phyloP scores from a whole-genome alignment of 305 asterid species.

The Euphrasia arctica region DNA sequence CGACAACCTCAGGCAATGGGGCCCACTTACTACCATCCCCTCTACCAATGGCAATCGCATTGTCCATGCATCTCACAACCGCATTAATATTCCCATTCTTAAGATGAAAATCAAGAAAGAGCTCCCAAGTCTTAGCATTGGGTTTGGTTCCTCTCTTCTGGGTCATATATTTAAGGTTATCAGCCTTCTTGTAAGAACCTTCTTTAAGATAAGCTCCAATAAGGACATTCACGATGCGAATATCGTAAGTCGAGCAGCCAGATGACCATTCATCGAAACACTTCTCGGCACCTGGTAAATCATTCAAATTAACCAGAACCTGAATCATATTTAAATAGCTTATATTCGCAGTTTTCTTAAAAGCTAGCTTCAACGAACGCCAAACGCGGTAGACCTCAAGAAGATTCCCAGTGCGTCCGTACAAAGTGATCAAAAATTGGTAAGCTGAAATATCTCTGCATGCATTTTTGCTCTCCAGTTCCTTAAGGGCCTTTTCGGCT shows the following conservation, averaged over 20 bases:
- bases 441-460: constrained; percentile 51
- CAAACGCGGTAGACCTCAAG: constrained; percentile 79
- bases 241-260: constrained; percentile 52
- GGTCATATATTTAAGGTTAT: constrained; percentile 51
- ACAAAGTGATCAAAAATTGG: constrained; percentile 78
- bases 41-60: constrained; percentile 57
- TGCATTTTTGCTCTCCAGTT: constrained; percentile 69
- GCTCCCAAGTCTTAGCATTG: constrained; percentile 89
- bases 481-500: constrained; percentile 83
- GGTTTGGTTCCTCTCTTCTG: constrained; percentile 60
- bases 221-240: constrained; percentile 69
- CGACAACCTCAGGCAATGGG: constrained; percentile 42
- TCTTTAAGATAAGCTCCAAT: constrained; percentile 68
- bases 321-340: constrained; percentile 90
- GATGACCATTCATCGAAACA: constrained; percentile 82
- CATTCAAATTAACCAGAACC: constrained; percentile 69
- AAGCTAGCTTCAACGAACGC: constrained; percentile 88
- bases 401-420: constrained; percentile 77
- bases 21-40: constrained; percentile 64
- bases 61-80: constrained; percentile 51
- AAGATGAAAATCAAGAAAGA: constrained; percentile 62
- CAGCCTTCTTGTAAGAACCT: constrained; percentile 58
- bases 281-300: constrained; percentile 90
- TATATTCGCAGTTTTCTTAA: constrained; percentile 63
- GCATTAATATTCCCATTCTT: constrained; percentile 52